phyloP scores from a whole-genome alignment of 371 early-diverging fungal species.

The Actinomortierella ambigua region DNA sequence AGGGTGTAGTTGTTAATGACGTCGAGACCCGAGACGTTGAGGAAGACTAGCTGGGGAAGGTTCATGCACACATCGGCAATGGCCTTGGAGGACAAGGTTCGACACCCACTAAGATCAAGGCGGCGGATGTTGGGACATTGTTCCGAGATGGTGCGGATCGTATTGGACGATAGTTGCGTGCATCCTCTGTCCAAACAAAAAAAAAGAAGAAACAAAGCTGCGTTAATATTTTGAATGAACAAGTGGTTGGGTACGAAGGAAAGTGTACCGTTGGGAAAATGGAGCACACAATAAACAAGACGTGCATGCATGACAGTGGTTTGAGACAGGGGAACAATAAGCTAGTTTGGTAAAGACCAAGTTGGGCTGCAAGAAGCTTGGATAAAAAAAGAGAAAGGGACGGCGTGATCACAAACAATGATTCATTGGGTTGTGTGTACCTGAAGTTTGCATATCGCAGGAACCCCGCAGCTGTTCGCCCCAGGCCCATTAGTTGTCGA shows the following conservation, averaged over 20 bases:
- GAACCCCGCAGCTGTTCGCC: constrained; percentile 55
- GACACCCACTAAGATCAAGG: constrained; percentile 56
- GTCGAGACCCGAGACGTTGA: constrained; percentile 56
- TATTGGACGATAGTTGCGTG: constrained; percentile 57
- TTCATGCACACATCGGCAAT: constrained; percentile 50
- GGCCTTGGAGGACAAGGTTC: constrained; percentile 53
- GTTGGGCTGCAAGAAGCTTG: no score
- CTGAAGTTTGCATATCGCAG: constrained; percentile 59
- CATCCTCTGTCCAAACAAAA: constrained; percentile 52
- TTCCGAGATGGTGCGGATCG: constrained; percentile 51
- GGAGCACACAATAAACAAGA: no score
- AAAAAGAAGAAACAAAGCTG: not conserved
- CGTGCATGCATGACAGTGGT: no score
- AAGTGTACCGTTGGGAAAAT: no score
- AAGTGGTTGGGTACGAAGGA: no score
- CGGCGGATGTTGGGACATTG: constrained; percentile 59
- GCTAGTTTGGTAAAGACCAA: no score
- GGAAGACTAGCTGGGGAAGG: constrained; percentile 39
- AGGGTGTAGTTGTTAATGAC: constrained; percentile 54
- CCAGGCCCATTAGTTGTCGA: constrained; percentile 50
- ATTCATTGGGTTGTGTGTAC: no score
- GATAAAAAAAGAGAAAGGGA: no score
- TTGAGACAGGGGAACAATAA: no score
- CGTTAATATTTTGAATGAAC: constrained; percentile 3
- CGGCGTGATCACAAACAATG: no score